Base-by-base conservation (phyloP, 192 early-diverging fungal genomes). In the Backusella parvicylindrica region DNA sequence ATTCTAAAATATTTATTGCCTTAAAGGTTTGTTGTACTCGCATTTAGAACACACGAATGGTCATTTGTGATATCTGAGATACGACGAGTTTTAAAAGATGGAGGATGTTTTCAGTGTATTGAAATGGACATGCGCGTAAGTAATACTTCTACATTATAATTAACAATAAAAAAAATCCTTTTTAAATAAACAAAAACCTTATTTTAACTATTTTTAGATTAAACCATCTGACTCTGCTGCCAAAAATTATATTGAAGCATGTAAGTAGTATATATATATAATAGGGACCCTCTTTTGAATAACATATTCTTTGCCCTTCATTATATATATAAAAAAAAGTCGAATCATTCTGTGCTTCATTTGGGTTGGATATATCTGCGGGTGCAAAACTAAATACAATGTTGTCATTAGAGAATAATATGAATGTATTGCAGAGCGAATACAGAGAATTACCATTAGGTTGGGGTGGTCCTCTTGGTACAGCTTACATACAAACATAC, bases 21-120 rank as follows among this genome's bases (percentile, higher is more conserved):
- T n/a, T 33, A 72, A 23, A 72, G 76, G 64, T 77, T 77, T 53
- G 70, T 77, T 5, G 56, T 36, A 3, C 68, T 77, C 56, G 76
- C 76, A 31, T 77, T 77, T 43, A 77, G 72, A 67, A 71, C 64
- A 41, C n/a, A 72, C 28, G 76, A 77, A 66, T 77, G 76, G 76
- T 9, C 76, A 18, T 63, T 63, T 50, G 47, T 77, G 9, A 53
- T 77, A 21, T 64, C 69, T 16, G 76, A 77, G 30, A 72, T 77
- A 23, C 53, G 21, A 31, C 56, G 76, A 37, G 76, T 77, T 23
- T 72, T 77, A 50, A 64, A 72, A 68, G 76, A 77, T 40, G 76
- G 76, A n/a, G 76, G 76, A 16, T 33, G 53, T 36, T 72, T 77
- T n/a, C 76, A 77, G 35, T 77, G 76, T 53, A 66, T 77, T 33